Base-by-base conservation (phyloP, 2,329 filamentous ascomycete species). In the Stachybotrys echinatus region DNA sequence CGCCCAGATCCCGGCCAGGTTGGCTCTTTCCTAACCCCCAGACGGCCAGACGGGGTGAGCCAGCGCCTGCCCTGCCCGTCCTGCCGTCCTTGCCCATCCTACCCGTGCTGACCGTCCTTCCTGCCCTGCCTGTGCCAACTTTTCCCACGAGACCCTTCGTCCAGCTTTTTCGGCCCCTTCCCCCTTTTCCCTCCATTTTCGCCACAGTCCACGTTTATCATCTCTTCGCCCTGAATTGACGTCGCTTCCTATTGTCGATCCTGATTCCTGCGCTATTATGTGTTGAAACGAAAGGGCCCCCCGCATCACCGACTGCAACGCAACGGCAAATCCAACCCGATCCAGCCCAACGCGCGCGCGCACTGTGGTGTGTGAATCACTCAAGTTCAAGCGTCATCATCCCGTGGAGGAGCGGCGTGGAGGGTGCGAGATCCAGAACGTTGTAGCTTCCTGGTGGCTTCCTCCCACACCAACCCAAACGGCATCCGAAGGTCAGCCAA, bases 211-310 rank as follows among this genome's bases (percentile, higher is more conserved):
- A 34, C 27, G 27, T 34, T 34, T 34, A 34, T 34, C 27, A 14
- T 34, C 27, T 34, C 27, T 34, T 34, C 27, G 27, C 27, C 27
- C 27, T 34, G 27, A 34, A 10, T 34, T 34, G 27, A 34, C 27
- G 27, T 34, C 27, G 27, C 3, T 34, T 34, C 5, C 14, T 14
- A 34, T 14, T 34, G 27, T 34, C 27, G 27, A 34, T 34, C 27
- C 27, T 42, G 20, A 14, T 10, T 34, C 27, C 27, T 42, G 20
- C 39, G 39, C 39, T 42, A 37, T 42, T 42, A 45, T 45, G 42
- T 45, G 22, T 45, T 45, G 42, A 45, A 23, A n/a, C 17, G 42
- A 45, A 43, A 43, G 19, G 40, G 40, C 18, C 40, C 40, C 19
- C 12, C 40, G 19, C 40, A 34, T 34, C 27, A 14, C 27, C 27